Evolutionary conservation across 495 filamentous ascomycete species (phyloP), one percentile per base, ranked within the genome.

Genomic region (Trichoderma virens): DNA sequence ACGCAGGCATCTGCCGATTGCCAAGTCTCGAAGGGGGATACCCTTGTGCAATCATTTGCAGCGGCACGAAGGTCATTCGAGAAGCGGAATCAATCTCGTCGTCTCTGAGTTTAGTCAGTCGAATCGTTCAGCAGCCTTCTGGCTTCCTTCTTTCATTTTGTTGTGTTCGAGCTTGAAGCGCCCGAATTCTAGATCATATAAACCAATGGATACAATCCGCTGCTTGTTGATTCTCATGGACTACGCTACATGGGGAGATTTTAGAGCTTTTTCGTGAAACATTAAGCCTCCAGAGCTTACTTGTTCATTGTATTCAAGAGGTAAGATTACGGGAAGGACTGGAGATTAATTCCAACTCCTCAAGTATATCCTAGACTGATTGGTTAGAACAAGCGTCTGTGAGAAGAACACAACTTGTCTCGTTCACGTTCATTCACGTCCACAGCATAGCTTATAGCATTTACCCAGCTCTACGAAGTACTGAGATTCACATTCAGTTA

Each of bases 401-500:
- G 65, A 70, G 79, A 62, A 74, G 80, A 47, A 81, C 79, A 11
- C 80, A 81, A 64, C 65, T 81, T 28, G 78, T 81, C 63, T 79
- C 80, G 11, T 82, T 81, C 65, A 80, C 78, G 64, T 81, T 81
- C 67, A 80, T 79, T 64, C 81, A 82, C 61, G 74, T 80, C 27
- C 80, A 82, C 63, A 82, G 79, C 25, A 79, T 82, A 45, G 80
- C 81, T 74, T 82, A 80, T 68, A 80, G 82, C 67, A 78, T 82
- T 25, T 79, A 79, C 60, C 80, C 80, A 3, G 65, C 82, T 45
- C 75, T 82, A 56, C 64, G 82, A 59, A 81, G 81, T 61, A 75
- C 73, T 60, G 79, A 83, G 68, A 64, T 83, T 51, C 76, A 78
- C 54, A 63, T 82, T 64, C 77, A 78, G 60, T 79, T 82, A 73